Evolutionary conservation across 495 filamentous ascomycete genomes (phyloP), one percentile per base, ranked within the genome.

Genomic region (Hypomontagnella monticulosa): DNA sequence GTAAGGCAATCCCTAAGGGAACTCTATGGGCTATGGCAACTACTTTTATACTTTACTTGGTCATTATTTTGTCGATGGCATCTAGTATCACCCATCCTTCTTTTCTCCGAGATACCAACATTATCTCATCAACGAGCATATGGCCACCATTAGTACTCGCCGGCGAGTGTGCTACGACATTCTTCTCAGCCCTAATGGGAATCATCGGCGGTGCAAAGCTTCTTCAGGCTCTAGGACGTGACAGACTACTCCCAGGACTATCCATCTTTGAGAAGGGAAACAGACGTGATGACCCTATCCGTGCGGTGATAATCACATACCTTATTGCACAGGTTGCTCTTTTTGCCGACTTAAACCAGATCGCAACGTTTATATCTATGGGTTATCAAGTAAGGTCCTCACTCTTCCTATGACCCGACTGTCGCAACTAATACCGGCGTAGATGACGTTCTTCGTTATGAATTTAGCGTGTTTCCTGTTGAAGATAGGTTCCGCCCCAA

Each of bases 401-500:
- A 27, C 40, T 12, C 0, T 14, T 7, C 38, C 41, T 4, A 4
- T 4, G 2, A 0, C 2, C 5, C 32, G 20, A 11, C 23, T 23
- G 14, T 43, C 3, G 61, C 63, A 47, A 60, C 61, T 38, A 51
- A 53, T 32, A 4, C 10, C 11, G 3, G 14, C 7, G 12, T 30
- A 83, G 79, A 87, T 88, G 83, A 88, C 88, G 4, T 91, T 90
- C 71, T 82, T 89, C 20, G 87, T 90, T 46, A 95, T 88, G 69
- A 96, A 95, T 63, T 79, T 96, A 4, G 92, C 92, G 15, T 95
- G 91, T 70, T 96, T 96, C 68, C 78, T 96, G 0, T 78, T 96
- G 37, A 96, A 95, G 73, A 92, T 96, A 46, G 88, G 91, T n/a
- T 93, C 91, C n/a, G 92, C 92, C 1, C 92, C 92, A 6, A 96